A percentile compares a stretch with the other conserved stretches of the same genome.
Conservation (phyloP, 768 basidiomycete genomes). For the Psilocybe cyanescens region DNA sequence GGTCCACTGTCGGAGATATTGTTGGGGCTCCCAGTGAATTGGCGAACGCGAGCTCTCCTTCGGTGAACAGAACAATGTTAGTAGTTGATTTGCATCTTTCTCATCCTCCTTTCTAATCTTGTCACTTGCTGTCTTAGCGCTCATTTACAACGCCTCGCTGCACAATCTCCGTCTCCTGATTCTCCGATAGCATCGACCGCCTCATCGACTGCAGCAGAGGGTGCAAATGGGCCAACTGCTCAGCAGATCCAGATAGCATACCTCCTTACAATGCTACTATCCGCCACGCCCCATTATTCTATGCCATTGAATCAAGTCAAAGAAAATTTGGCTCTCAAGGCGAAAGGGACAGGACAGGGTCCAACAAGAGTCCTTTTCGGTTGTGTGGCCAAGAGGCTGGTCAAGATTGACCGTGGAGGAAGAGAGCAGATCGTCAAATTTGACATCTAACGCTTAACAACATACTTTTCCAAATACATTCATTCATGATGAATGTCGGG, state of each 20-base stretch:
- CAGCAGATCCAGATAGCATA: conserved; percentile 77
- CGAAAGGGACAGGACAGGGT: conserved; percentile 43
- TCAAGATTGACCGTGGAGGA: conserved; percentile 77
- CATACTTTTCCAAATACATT: conserved; percentile 2
- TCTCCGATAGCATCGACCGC: conserved; percentile 62
- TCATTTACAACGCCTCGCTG: conserved; percentile 60
- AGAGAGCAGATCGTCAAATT: conserved; percentile 80
- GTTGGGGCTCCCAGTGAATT: conserved; percentile 49
- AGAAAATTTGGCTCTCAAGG: conserved; percentile 51
- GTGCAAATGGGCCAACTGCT: conserved; percentile 45
- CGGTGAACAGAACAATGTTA: conserved; percentile 25
- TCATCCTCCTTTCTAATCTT: not conserved
- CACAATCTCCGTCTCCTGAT: conserved; percentile 49
- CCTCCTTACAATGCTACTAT: conserved; percentile 63
- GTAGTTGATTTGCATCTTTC: not conserved
- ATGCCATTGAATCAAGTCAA: conserved; percentile 69
- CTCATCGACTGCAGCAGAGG: conserved; percentile 38
- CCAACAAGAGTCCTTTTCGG: conserved; percentile 70
- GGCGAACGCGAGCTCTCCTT: conserved; percentile 29
- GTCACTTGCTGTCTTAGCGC: conserved; percentile 37
- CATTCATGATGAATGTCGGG: not conserved
- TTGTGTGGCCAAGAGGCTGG: conserved; percentile 79
- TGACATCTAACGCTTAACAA: conserved; percentile 43
- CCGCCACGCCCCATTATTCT: conserved; percentile 52
- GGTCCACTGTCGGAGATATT: conserved; percentile 66